Conservation (phyloP, 345 rosid species). For the Eucalyptus curtisii region DNA sequence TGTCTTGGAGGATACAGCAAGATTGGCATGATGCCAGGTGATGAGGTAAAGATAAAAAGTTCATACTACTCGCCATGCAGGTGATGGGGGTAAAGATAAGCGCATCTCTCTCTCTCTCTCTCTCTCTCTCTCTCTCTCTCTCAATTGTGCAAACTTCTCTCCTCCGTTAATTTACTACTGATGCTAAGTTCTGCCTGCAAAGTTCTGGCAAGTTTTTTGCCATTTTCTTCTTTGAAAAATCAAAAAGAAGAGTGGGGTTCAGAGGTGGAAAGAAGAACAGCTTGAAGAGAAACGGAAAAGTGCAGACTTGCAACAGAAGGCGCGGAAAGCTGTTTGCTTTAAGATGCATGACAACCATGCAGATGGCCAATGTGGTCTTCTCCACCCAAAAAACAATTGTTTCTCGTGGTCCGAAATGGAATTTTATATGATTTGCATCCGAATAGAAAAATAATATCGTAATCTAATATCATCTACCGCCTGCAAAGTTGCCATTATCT, state of each 20-base stretch:
- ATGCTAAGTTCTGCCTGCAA: conserved; percentile 33
- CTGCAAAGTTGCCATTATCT: not conserved
- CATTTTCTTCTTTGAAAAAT: not conserved
- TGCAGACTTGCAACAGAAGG: not conserved
- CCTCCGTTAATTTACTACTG: conserved; percentile 12
- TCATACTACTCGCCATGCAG: conserved; percentile 7
- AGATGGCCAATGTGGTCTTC: not conserved
- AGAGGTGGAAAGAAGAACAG: not conserved
- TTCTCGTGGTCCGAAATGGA: not conserved
- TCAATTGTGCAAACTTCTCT: conserved; percentile 5
- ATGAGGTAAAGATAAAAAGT: not conserved
- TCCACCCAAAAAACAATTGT: not conserved
- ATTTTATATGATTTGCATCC: not conserved
- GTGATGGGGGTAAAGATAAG: conserved; percentile 8
- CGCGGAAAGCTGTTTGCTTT: not conserved
- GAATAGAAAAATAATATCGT: not conserved
- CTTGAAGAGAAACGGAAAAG: not conserved
- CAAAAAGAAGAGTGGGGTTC: not conserved
- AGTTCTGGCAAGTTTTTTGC: not conserved
- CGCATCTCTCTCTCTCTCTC: conserved; percentile 23
- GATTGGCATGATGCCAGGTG: not conserved
- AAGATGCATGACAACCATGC: not conserved
- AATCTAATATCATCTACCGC: not conserved
- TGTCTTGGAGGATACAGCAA: not conserved
- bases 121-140: conserved; percentile 31